Evolutionary conservation across 805 yeast species (phyloP), one percentile per base, ranked within the genome.

Genomic region (Metschnikowia drakensbergensis): DNA sequence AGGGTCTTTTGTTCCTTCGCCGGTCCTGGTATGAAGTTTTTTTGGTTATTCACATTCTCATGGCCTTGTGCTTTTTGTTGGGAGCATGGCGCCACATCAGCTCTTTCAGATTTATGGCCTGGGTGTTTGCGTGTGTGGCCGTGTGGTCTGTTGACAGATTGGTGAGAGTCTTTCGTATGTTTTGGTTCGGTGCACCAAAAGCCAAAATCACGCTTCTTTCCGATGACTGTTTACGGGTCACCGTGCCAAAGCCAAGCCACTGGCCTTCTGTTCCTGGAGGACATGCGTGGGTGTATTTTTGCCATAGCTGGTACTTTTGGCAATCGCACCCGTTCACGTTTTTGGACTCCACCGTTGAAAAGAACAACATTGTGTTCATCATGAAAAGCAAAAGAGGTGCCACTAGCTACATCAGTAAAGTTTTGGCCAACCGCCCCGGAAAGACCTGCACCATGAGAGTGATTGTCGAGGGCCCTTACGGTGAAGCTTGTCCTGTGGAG

Each of bases 391-490:
- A 71, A 50, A 65, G 64, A 8, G 76, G 76, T 23, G 60, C 71
- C 2, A 70, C 75, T 0, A 65, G 62, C 44, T 63, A 66, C 5
- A 55, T 71, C 27, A 62, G 64, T 39, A 60, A 64, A 44, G 49
- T 55, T 42, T 59, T 71, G 46, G 52, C 57, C 11, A 54, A 44
- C n/a, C 49, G 55, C 11, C 74, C 74, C 3, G 69, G 68, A 3
- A 61, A 56, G 38, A 53, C 64, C 1, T 46, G 62, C 22, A 43
- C 53, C 22, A 59, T 71, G 25, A 57, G 72, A 46, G 74, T 72
- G 17, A 61, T 62, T 6, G 61, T 71, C 8, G 92, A 86, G 59
- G 92, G 92, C 1, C 90, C 92, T 1, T 86, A 86, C 58, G 88
- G 92, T 2, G 69, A 71, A 30, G 54, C 76, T 2, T 62, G 80